Evolutionary conservation across 108 stramenopile species (phyloP), one percentile per base, ranked within the genome.

Genomic region (Aurantiochytrium sp.): DNA sequence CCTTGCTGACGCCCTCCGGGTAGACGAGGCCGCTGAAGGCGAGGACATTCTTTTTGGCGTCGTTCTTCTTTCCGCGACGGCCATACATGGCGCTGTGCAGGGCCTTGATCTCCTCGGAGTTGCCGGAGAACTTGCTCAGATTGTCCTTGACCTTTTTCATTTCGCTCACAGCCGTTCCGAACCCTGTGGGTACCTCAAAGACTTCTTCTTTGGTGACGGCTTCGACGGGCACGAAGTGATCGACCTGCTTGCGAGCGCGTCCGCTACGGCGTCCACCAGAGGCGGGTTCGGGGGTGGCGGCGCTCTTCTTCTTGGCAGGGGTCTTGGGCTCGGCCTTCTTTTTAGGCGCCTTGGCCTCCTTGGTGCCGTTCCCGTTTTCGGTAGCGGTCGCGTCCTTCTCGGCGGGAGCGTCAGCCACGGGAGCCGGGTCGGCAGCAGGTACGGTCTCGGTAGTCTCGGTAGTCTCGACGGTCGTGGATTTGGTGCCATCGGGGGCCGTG

Each of bases 21-120:
- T 83, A 83, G 76, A 83, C 76, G 76, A 83, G 49, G 6, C 76
- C 76, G 51, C 49, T 53, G n/a, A 83, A 83, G 76, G 45, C 76
- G 49, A 83, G 76, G 10, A 83, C 51, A 45, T 83, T 47, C 76
- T 83, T 83, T 45, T 83, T 83, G 49, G 51, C 51, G 16, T 53
- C 76, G 76, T 23, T 47, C 51, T 28, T 35, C 64, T 83, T 83
- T 12, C 76, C 76, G 49, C 51, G 45, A 18, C 76, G 45, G 19
- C 76, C 76, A 45, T 53, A 83, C 49, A 83, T 53, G 76, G 51
- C 76, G 49, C 51, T 12, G 23, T 83, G 51, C 19, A 83, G 76
- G 51, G 76, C 76, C 76, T 83, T 21, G 76, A 83, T 83, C 76
- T 83, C 76, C 76, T 83, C 76, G 4, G 49, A 53, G 76, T 23